These are phyloP conservation scores for Allium sativum DNA, from an alignment of 106 monocot species.

Conservation along the genomic window DNA sequence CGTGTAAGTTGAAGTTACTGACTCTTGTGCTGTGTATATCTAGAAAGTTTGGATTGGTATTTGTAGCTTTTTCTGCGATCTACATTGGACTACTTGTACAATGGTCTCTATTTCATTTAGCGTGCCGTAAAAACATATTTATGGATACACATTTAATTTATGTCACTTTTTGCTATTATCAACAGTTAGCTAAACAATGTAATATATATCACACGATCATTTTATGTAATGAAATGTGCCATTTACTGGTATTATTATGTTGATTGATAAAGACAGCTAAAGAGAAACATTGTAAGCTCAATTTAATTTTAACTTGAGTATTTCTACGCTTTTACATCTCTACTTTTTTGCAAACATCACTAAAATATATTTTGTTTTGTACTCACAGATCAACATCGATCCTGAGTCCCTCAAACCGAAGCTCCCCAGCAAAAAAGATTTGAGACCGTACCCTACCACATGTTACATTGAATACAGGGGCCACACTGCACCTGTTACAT, in stretches of 20 bases:
- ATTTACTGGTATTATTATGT: too few relatives aligned
- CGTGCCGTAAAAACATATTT: too few relatives aligned
- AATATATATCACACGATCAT: too few relatives aligned
- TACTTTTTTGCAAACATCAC: background rate
- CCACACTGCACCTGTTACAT: conserved; percentile 65
- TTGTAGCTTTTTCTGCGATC: too few relatives aligned
- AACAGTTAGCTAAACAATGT: too few relatives aligned
- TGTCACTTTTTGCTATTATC: too few relatives aligned
- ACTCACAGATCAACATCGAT: conserved; percentile 84
- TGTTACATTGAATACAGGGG: conserved; percentile 95
- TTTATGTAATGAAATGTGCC: too few relatives aligned
- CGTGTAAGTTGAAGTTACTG: conserved; percentile 36
- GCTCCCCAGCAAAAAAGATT: conserved; percentile 82
- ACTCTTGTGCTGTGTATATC: background rate
- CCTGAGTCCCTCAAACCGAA: conserved; percentile 96
- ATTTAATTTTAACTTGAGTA: background rate
- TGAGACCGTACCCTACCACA: conserved; percentile 80
- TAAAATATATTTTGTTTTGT: background rate
- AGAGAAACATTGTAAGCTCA: background rate
- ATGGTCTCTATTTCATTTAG: too few relatives aligned
- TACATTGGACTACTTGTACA: too few relatives aligned
- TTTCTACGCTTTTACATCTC: background rate
- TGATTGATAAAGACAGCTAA: background rate
- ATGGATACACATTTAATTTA: too few relatives aligned
- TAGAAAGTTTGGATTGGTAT: background rate